Evolutionary conservation across 306 rosid genomes (phyloP).

Genomic region (Nissolia schottii): DNA sequence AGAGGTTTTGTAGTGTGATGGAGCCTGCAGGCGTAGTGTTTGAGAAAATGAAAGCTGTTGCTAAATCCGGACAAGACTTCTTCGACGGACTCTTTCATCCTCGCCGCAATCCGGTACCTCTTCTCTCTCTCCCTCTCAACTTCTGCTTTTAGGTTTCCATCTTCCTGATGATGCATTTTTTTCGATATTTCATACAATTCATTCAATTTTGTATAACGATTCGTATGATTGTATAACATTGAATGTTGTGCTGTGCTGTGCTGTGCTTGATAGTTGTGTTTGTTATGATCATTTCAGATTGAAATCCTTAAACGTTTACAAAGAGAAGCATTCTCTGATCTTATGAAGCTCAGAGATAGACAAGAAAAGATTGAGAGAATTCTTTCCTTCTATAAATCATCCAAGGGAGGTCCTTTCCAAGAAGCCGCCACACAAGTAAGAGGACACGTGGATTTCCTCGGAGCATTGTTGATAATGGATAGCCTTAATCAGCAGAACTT

Average conservation of each 20-base stretch:
- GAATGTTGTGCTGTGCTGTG: not conserved
- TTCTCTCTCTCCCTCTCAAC: not conserved
- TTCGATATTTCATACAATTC: not conserved
- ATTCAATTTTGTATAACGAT: not conserved
- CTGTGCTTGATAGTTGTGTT: not conserved
- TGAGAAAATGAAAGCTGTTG: constrained; percentile 46
- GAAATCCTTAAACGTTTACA: constrained; percentile 85
- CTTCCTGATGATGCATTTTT: not conserved
- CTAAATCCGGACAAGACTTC: constrained; percentile 50
- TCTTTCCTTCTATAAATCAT: constrained; percentile 62
- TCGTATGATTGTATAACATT: not conserved
- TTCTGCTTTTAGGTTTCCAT: not conserved
- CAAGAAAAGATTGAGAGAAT: constrained; percentile 81
- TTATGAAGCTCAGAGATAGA: constrained; percentile 82
- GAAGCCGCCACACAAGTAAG: constrained; percentile 57
- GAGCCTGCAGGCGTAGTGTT: constrained; percentile 40
- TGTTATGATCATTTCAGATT: constrained; percentile 46
- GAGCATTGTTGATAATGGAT: constrained; percentile 51
- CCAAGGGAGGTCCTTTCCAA: constrained; percentile 65
- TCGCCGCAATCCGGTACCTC: constrained; percentile 62
- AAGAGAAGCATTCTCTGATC: constrained; percentile 82
- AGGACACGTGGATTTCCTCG: constrained; percentile 68
- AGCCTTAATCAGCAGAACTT: constrained; percentile 37
- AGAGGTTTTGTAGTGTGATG: constrained; percentile 34
- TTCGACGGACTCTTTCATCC: constrained; percentile 39